Evolutionary conservation across 306 rosid genomes (phyloP).

Genomic region (Glycine latifolia): DNA sequence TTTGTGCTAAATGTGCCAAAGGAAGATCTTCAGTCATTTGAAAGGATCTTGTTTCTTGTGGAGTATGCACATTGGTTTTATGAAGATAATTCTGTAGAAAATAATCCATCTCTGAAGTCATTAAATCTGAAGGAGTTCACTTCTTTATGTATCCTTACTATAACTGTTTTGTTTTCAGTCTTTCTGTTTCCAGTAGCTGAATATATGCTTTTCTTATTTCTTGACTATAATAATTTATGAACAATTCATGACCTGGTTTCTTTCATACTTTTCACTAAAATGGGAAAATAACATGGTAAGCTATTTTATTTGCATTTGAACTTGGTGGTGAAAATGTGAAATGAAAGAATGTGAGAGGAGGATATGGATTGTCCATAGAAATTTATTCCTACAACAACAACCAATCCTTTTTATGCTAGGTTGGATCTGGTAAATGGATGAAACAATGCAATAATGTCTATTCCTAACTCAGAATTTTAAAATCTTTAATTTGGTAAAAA

Average conservation of each 20-base stretch:
- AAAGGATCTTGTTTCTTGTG: constrained; percentile 93
- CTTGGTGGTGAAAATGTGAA: neutral
- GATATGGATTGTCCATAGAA: neutral
- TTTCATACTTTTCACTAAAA: constrained; percentile 20
- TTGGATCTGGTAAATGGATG: neutral
- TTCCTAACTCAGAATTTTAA: neutral
- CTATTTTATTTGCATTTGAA: constrained; percentile 1
- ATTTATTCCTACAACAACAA: constrained; percentile 7
- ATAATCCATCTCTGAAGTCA: constrained; percentile 93
- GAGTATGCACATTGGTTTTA: constrained; percentile 99
- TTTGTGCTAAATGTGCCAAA: constrained; percentile 94
- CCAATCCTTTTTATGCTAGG: neutral
- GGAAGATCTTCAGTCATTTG: constrained; percentile 98
- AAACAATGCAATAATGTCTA: neutral
- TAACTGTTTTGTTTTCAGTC: constrained; percentile 11
- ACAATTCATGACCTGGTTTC: neutral
- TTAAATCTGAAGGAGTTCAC: constrained; percentile 94
- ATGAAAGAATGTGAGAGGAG: constrained; percentile 5
- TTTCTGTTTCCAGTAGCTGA: constrained; percentile 2
- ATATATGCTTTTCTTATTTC: constrained; percentile 12
- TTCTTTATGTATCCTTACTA: constrained; percentile 80
- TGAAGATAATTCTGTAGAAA: constrained; percentile 97
- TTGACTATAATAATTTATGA: constrained; percentile 9
- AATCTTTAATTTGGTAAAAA: neutral
- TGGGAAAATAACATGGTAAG: neutral